Percentiles rank a stretch among this genome's conserved stretches.
Conservation (phyloP, 169 alveolate genomes). For the Plasmodium knowlesi region DNA sequence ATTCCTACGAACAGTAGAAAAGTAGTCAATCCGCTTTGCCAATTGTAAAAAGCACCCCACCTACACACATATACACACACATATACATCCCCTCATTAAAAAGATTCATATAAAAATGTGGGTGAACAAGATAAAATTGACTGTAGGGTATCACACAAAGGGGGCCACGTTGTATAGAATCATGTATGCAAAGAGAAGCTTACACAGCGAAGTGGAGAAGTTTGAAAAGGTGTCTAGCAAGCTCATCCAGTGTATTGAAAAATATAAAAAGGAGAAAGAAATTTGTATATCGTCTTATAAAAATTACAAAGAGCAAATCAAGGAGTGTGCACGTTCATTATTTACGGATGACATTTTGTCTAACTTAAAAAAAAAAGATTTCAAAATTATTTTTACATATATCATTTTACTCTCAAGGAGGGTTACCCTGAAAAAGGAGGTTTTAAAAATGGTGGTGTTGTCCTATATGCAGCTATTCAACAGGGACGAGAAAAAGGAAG, state of each 20-base stretch:
- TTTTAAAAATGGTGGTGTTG: neutral
- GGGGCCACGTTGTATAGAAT: neutral
- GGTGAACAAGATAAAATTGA: neutral
- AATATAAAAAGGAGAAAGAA: conserved; percentile 26
- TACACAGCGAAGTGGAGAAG: conserved; percentile 9
- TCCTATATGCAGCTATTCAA: neutral
- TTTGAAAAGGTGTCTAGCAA: conserved; percentile 22
- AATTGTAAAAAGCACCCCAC: no score
- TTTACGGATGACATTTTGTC: conserved; percentile 7
- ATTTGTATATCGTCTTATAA: conserved; percentile 5
- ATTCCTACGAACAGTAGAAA: neutral
- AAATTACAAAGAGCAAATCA: conserved; percentile 52
- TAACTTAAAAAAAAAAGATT: conserved; percentile 21
- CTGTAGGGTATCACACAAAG: neutral
- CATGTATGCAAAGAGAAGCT: neutral
- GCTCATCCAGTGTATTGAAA: conserved; percentile 31
- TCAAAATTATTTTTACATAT: conserved; percentile 30
- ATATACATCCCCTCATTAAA: neutral
- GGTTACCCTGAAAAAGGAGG: conserved; percentile 5
- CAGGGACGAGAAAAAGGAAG: conserved; percentile 2
- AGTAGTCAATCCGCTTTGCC: neutral
- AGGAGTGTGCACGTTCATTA: conserved; percentile 3
- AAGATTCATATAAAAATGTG: neutral
- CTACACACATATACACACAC: neutral
- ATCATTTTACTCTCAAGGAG: conserved; percentile 36